A percentile compares a stretch with the other conserved stretches of the same genome.
These are phyloP conservation scores for Fusarium albidum DNA, from an alignment of 2,329 filamentous ascomycete genomes.

Conservation along the genomic window DNA sequence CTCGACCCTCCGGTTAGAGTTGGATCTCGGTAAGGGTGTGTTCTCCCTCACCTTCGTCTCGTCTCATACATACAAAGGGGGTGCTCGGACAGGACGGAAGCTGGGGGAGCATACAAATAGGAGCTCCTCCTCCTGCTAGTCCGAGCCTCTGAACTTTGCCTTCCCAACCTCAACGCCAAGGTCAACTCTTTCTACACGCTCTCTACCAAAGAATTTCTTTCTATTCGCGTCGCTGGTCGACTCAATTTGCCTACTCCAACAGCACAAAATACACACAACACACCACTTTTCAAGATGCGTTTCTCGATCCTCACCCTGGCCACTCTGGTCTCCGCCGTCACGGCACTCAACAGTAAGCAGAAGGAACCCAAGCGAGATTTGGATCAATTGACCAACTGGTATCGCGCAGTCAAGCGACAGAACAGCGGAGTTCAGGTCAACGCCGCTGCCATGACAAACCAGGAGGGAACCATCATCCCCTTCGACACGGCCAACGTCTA, in stretches of 20 bases:
- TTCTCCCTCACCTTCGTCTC: too few species aligned
- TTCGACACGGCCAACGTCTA: constrained; percentile 55
- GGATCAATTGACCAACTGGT: constrained; percentile 9
- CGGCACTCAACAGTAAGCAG: constrained; percentile 48
- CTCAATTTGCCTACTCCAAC: constrained; percentile 35
- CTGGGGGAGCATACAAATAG: too few species aligned
- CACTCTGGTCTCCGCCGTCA: constrained; percentile 55
- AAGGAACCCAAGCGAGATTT: background rate
- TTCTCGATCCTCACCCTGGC: constrained; percentile 57
- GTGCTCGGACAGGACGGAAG: too few species aligned
- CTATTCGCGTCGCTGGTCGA: constrained; percentile 61
- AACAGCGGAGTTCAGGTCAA: constrained; percentile 43
- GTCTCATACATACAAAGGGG: too few species aligned
- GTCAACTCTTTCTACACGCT: constrained; percentile 14
- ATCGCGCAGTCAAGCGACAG: constrained; percentile 28
- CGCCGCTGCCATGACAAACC: constrained; percentile 56
- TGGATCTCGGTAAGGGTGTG: too few species aligned
- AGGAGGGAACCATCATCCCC: constrained; percentile 53
- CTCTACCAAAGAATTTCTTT: constrained; percentile 12
- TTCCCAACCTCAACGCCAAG: constrained; percentile 8
- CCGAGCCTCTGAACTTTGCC: background rate
- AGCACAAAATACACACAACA: too few species aligned
- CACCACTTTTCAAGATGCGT: constrained; percentile 66
- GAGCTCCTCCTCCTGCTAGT: background rate
- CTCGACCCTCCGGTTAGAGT: too few species aligned